Conservation (phyloP, 805 yeast species). For the Myxozyma monticola region DNA sequence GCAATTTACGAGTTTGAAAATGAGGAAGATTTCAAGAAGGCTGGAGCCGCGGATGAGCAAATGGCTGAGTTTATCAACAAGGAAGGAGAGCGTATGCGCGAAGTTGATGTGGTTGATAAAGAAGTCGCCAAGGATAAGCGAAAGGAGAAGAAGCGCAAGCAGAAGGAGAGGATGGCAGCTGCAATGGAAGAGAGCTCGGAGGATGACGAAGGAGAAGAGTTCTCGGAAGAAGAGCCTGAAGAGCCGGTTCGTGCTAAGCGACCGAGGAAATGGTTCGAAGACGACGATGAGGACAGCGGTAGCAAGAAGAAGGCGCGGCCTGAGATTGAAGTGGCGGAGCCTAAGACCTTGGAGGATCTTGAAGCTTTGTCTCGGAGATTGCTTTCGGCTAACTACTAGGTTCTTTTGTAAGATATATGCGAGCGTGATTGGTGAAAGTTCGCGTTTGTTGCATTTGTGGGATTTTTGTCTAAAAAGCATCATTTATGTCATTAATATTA, state of each 20-base stretch:
- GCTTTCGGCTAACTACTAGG: slow-evolving; percentile 26
- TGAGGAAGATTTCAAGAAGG: slow-evolving; percentile 77
- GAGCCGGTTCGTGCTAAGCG: slow-evolving; percentile 50
- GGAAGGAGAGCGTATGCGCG: slow-evolving; percentile 69
- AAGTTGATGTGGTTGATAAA: slow-evolving; percentile 77
- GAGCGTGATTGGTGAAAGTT: not conserved
- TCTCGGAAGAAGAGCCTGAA: slow-evolving; percentile 45
- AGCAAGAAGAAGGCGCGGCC: slow-evolving; percentile 33
- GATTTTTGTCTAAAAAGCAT: not conserved
- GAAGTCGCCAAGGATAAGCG: slow-evolving; percentile 70
- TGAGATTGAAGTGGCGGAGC: slow-evolving; percentile 77
- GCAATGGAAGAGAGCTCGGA: slow-evolving; percentile 36
- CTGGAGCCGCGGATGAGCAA: slow-evolving; percentile 67
- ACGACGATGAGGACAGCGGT: slow-evolving; percentile 33
- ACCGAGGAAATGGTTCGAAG: slow-evolving; percentile 30
- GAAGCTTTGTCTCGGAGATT: slow-evolving; percentile 75
- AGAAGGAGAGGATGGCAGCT: slow-evolving; percentile 38
- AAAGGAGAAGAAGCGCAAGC: slow-evolving; percentile 82
- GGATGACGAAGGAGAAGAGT: slow-evolving; percentile 37
- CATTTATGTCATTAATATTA: not conserved
- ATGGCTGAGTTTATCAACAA: slow-evolving; percentile 63
- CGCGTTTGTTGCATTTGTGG: not conserved
- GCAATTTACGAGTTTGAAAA: slow-evolving; percentile 87
- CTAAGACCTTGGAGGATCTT: slow-evolving; percentile 88
- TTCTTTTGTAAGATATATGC: too few relatives aligned